Base-by-base conservation (phyloP, 208 protist genomes). In the Leishmania braziliensis region DNA sequence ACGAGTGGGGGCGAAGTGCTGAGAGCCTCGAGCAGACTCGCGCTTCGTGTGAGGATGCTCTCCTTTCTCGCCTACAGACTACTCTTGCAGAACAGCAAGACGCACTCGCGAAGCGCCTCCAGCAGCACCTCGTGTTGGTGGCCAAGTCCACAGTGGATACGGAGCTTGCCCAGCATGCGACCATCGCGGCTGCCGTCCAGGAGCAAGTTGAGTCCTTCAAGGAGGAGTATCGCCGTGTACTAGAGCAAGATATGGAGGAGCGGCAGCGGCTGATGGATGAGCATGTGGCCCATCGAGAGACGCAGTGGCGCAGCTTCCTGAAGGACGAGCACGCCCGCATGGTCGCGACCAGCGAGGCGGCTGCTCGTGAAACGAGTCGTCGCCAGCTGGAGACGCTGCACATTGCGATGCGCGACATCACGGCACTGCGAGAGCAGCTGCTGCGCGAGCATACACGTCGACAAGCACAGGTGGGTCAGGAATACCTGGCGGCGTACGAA, bases 321-420 rank as follows among this genome's bases (percentile, higher is more conserved):
- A 80, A 81, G 56, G 81, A 86, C 20, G 86, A 90, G 68, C 83
- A 82, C 58, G 74, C 74, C 20, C 79, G 81, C 72, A 65, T 84
- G 43, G 20, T 84, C 2, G 84, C 81, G 29, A 29, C 70, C 8
- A 66, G 77, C 8, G 80, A 86, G 39, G 68, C 62, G 60, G 80
- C 69, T 20, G 75, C 62, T 29, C 78, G 71, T 12, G 77, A 81
- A 74, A 20, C 66, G 16, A 81, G 58, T 26, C 58, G 63, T 46
- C 75, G 84, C 23, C 92, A 92, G 74, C 88, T 88, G 0, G 79
- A 91, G 50, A 84, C 87, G 14, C 82, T 95, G 50, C 84, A 89
- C 73, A 60, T 84, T 3, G 92, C 90, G 20, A 90, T 95, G 87
- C 75, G 75, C 8, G 89, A 95, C 68, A 81, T 94, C n/a, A 88